Percentiles rank a stretch among this genome's conserved stretches.
phyloP scores from a whole-genome alignment of 2,329 filamentous ascomycete genomes.

The Phoma sp. region DNA sequence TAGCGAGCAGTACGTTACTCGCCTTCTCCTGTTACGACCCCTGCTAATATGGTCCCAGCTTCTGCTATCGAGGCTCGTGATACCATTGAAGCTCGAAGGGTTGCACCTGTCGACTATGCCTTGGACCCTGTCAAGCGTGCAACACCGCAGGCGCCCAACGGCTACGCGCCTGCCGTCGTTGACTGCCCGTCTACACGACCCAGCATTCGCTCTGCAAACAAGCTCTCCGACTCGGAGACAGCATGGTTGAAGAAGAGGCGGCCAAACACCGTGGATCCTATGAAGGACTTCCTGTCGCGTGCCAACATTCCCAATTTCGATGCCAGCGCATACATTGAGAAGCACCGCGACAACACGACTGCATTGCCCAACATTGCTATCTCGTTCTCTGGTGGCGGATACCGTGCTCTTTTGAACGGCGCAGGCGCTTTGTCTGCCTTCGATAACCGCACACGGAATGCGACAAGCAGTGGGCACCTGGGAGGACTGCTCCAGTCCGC shows the following conservation, averaged over 20 bases:
- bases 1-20: conserved; percentile 38
- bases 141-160: conserved; percentile 64
- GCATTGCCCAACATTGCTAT: conserved; percentile 74
- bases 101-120: conserved; percentile 23
- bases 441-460: conserved; percentile 71
- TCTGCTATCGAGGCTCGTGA: conserved; percentile 34
- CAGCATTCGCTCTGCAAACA: conserved; percentile 67
- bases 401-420: conserved; percentile 83
- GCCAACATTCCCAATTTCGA: conserved; percentile 81
- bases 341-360: conserved; percentile 60
- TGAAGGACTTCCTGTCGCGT: conserved; percentile 74
- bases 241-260: conserved; percentile 76
- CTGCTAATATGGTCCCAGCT: conserved; percentile 34
- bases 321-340: conserved; percentile 73
- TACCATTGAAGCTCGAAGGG: conserved; percentile 18
- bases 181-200: conserved; percentile 75
- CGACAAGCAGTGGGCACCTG: conserved; percentile 69
- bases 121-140: conserved; percentile 49
- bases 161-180: conserved; percentile 73
- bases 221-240: conserved; percentile 72
- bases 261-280: conserved; percentile 74
- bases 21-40: neutral
- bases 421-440: conserved; percentile 81
- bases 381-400: conserved; percentile 83
- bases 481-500: conserved; percentile 81